phyloP scores from a whole-genome alignment of 2,329 filamentous ascomycete genomes.

The Exutisphaerella laricina region DNA sequence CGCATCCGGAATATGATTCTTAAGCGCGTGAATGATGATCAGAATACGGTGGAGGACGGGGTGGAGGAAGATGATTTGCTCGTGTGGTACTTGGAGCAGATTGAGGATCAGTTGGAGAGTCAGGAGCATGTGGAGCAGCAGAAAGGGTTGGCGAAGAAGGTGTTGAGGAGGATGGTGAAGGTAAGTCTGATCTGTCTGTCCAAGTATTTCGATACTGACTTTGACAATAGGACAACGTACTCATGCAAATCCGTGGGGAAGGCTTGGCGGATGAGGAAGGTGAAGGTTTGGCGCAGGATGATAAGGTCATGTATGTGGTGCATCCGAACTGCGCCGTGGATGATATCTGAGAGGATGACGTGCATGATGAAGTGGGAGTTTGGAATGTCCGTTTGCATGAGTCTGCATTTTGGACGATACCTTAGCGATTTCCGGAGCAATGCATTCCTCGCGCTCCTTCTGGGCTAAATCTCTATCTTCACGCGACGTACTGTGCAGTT shows the following conservation, averaged over 20 bases:
- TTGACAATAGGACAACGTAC: conserved; percentile 50
- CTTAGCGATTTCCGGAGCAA: too few relatives aligned
- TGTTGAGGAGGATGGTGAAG: conserved; percentile 94
- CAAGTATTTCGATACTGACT: too few relatives aligned
- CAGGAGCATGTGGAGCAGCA: conserved; percentile 79
- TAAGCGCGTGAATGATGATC: conserved; percentile 75
- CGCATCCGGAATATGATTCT: conserved; percentile 83
- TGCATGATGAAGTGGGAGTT: too few relatives aligned
- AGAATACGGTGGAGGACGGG: conserved; percentile 68
- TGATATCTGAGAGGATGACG: conserved; percentile 35
- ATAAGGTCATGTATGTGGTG: conserved; percentile 70
- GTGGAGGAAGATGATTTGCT: conserved; percentile 77
- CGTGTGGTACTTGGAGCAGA: conserved; percentile 87
- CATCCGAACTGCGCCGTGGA: conserved; percentile 93
- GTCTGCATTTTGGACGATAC: too few relatives aligned
- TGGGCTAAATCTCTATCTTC: too few relatives aligned
- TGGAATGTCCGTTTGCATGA: too few relatives aligned
- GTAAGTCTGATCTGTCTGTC: too few relatives aligned
- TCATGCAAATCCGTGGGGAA: conserved; percentile 66
- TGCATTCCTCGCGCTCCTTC: too few relatives aligned
- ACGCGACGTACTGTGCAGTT: too few relatives aligned
- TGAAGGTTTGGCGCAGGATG: conserved; percentile 40
- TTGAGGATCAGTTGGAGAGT: conserved; percentile 72
- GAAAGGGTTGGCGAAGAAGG: conserved; percentile 68
- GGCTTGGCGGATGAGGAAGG: conserved; percentile 77